Conservation (phyloP, 2,329 filamentous ascomycete genomes). For the Hymenoscyphus fraxineus region DNA sequence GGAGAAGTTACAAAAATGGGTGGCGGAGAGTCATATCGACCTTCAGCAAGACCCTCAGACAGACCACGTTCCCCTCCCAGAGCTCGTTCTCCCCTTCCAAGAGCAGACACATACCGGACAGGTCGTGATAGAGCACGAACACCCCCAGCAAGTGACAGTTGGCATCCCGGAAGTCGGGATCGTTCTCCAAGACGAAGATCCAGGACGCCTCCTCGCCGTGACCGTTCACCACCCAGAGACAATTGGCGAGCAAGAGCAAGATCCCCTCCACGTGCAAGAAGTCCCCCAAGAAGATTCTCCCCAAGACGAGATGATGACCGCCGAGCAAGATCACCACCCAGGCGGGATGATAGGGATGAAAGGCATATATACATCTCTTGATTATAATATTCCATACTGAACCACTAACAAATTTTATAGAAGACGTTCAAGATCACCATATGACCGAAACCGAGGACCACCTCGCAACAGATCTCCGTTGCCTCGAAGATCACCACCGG, state of each 20-base stretch:
- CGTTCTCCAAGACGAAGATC: conserved; percentile 33
- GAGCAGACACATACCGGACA: conserved; percentile 27
- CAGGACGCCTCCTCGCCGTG: conserved; percentile 32
- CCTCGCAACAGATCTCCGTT: conserved; percentile 33
- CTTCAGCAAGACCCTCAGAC: conserved; percentile 12
- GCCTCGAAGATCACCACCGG: conserved; percentile 33
- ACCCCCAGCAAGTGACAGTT: conserved; percentile 29
- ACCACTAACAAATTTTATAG: conserved; percentile 15
- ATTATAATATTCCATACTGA: not conserved
- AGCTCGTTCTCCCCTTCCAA: conserved; percentile 21
- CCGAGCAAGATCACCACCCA: conserved; percentile 38
- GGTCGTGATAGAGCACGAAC: conserved; percentile 28
- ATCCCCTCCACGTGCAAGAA: conserved; percentile 30
- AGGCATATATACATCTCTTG: not conserved
- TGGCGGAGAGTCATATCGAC: conserved; percentile 35
- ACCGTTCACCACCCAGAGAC: conserved; percentile 31
- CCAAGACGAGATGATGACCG: conserved; percentile 37
- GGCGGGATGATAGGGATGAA: conserved; percentile 31
- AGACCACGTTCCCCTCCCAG: conserved; percentile 29
- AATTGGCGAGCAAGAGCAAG: conserved; percentile 30
- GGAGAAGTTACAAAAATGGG: conserved; percentile 35
- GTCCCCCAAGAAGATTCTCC: conserved; percentile 33
- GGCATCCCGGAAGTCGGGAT: conserved; percentile 29
- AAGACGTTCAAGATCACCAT: conserved; percentile 36
- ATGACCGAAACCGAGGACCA: conserved; percentile 31